A percentile compares a stretch with the other conserved stretches of the same genome.
These are phyloP conservation scores for Trichophaea hybrida DNA, from an alignment of 2,329 filamentous ascomycete genomes.

Conservation along the genomic window DNA sequence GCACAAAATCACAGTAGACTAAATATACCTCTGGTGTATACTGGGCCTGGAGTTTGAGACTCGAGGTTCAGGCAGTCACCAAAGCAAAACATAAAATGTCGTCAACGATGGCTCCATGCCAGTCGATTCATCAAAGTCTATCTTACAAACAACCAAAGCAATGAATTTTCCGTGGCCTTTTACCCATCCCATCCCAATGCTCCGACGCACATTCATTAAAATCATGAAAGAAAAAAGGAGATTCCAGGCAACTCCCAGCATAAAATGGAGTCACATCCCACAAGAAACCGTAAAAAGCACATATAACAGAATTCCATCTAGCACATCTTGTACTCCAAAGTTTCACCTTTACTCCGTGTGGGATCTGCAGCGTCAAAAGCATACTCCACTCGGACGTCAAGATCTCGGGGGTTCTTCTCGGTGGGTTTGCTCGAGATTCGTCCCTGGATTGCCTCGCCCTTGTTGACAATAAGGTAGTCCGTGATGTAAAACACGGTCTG, in stretches of 20 bases:
- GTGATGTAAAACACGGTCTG: slow-evolving; percentile 97
- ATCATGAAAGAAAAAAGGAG: slow-evolving; percentile 12
- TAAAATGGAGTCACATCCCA: not conserved
- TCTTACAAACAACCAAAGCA: slow-evolving; percentile 14
- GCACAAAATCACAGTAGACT: too few relatives aligned
- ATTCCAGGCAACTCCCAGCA: slow-evolving; percentile 9
- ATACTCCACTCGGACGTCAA: slow-evolving; percentile 83
- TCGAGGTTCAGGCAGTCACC: too few relatives aligned
- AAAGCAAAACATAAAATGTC: not conserved
- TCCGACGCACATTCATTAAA: slow-evolving; percentile 7
- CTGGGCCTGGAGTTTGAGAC: too few relatives aligned
- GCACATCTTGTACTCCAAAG: slow-evolving; percentile 56
- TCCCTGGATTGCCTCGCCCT: slow-evolving; percentile 65
- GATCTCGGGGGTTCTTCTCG: slow-evolving; percentile 81
- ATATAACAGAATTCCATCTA: not conserved
- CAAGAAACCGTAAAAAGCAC: not conserved
- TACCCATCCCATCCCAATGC: slow-evolving; percentile 8
- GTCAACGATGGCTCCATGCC: slow-evolving; percentile 5
- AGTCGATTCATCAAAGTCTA: slow-evolving; percentile 5
- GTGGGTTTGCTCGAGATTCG: slow-evolving; percentile 74
- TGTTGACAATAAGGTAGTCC: slow-evolving; percentile 81
- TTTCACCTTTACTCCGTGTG: slow-evolving; percentile 52
- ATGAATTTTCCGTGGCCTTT: slow-evolving; percentile 3
- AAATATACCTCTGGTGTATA: too few relatives aligned
- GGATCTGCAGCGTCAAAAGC: slow-evolving; percentile 61